Evolutionary conservation across 1,284 basidiomycete genomes (phyloP), one percentile per base, ranked within the genome.

Genomic region (Naganishia cerealis): DNA sequence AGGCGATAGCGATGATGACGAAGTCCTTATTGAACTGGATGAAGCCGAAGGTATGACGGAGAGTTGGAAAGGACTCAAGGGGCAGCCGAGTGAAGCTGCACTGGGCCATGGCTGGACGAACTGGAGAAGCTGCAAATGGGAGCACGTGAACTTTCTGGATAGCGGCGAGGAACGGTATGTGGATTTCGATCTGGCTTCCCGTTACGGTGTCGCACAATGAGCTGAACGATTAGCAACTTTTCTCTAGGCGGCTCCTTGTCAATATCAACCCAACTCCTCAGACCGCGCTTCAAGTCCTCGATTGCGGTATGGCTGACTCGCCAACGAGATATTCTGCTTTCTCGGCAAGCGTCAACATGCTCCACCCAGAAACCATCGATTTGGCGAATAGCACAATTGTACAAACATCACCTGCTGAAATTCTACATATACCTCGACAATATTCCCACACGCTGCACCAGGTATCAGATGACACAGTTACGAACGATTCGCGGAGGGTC

Each of bases 281-380:
- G 36, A 62, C 59, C 5, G 46, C 46, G 16, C 36, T 62, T 9
- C 59, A 62, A 29, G 42, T 62, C 38, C 40, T 52, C 36, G 48
- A 62, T 26, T 62, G 59, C 59, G 39, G 33, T 21, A 10, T 18
- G 12, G 12, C 50, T n/a, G n/a, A 40, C 21, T 57, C 55, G 21
- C 18, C 38, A 24, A 50, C n/a, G 10, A 9, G 9, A 24, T 57
- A 21, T 21, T 21, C 55, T 24, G 21, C 55, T 26, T 21, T 38
- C 7, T 36, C 38, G 16, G 21, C 36, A 38, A 29, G 12, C 21
- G 29, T 62, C 29, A 52, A 62, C n/a, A 62, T 62, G 59, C 59
- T 62, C 53, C 59, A 62, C 39, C 59, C 59, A 50, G 59, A 62
- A 62, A 62, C 59, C 1, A 40, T 62, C 38, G 59, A 62, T 26